Conservation (phyloP, 768 basidiomycete genomes). For the Rhodosporidiobolus odoratus region DNA sequence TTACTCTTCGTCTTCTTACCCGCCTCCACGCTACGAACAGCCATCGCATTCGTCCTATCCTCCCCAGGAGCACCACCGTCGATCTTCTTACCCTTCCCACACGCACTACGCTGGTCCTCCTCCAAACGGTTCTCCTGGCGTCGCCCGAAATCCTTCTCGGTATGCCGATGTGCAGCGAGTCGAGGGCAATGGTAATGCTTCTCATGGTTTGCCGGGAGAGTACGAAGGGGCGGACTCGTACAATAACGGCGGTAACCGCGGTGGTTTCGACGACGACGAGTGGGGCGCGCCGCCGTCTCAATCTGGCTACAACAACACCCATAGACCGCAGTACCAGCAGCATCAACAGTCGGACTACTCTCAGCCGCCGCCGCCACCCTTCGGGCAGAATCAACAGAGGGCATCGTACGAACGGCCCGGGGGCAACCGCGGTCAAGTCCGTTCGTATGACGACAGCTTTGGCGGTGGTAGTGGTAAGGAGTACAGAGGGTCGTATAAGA, state of each 20-base stretch:
- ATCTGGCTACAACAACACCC: background rate
- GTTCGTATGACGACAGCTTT: background rate
- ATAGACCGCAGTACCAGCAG: background rate
- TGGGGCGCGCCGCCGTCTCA: no score
- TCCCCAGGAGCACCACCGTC: no score
- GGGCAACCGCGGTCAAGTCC: background rate
- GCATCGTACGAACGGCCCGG: background rate
- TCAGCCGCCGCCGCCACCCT: background rate
- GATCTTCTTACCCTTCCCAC: background rate
- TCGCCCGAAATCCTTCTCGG: conserved; percentile 54
- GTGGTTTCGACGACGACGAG: no score
- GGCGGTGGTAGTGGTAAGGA: no score
- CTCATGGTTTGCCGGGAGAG: no score
- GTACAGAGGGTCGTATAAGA: background rate
- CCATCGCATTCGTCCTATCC: no score
- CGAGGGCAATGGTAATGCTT: conserved; percentile 50
- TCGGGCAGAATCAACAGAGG: background rate
- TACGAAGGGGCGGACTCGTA: no score
- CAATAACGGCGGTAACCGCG: no score
- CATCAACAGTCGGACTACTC: background rate
- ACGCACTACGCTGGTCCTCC: no score
- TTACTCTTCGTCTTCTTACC: no score
- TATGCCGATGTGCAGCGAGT: conserved; percentile 72
- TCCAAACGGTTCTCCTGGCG: background rate
- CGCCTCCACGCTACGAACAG: conserved; percentile 1